Percentiles rank a stretch among this genome's conserved stretches.
phyloP scores from a whole-genome alignment of 2,329 filamentous ascomycete genomes.

The Intubia oerlemansii region DNA sequence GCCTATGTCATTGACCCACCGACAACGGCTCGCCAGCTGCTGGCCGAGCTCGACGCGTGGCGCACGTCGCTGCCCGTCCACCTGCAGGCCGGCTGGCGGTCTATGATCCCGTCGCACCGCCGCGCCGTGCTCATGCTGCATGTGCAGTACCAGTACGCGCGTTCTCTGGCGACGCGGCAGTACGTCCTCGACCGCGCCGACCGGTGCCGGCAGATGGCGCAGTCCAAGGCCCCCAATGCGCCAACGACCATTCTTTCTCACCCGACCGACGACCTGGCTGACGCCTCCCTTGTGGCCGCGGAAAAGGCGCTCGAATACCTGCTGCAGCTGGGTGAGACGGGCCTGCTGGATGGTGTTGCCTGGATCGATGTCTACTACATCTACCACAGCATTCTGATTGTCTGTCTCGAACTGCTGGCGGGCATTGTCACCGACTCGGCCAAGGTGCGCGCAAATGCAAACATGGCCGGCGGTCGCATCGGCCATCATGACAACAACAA shows the following conservation, averaged over 20 bases:
- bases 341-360: conserved; percentile 17
- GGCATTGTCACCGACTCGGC: conserved; percentile 1
- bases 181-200: conserved; percentile 5
- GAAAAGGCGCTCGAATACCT: conserved; percentile 14
- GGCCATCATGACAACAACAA: no score
- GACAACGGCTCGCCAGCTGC: conserved; percentile 3
- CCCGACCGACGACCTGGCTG: conserved; percentile 3
- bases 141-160: conserved; percentile 17
- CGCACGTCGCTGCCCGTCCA: conserved; percentile 12
- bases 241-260: neutral
- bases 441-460: neutral
- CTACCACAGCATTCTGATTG: conserved; percentile 8
- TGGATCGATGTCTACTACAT: conserved; percentile 20
- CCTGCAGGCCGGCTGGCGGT: conserved; percentile 18
- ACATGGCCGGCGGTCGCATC: no score
- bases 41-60: conserved; percentile 17
- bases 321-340: conserved; percentile 14
- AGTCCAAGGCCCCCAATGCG: neutral
- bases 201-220: conserved; percentile 1
- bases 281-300: conserved; percentile 16
- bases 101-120: conserved; percentile 17
- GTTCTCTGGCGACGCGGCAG: conserved; percentile 11
- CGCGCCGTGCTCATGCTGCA: conserved; percentile 18
- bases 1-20: neutral
- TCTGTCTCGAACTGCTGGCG: conserved; percentile 7